Base-by-base conservation (phyloP, 345 rosid genomes). In the Punica granatum region DNA sequence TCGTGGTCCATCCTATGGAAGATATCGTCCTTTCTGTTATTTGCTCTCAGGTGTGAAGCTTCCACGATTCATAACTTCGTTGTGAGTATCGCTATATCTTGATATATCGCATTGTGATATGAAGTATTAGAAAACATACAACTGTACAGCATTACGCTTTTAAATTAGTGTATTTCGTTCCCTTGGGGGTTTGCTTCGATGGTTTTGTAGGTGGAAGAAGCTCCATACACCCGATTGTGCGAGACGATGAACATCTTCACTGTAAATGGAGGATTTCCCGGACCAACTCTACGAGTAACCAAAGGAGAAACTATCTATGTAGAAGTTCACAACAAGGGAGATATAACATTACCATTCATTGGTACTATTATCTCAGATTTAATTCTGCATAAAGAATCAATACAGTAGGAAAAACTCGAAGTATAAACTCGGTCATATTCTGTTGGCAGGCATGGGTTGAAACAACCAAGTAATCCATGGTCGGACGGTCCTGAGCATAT, bases 391-490 rank as follows among this genome's bases (percentile, higher is more conserved):
- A 26, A 10, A 18, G 18, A 33, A 11, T 31, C 35, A 31, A 4
- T 3, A 60, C 26, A 6, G 21, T 62, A n/a, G n/a, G 37, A 6
- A 4, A 31, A 14, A 2, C 2, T 11, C 3, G 14, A 63, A 19
- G 26, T 4, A 8, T 12, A 4, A 41, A 64, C 3, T n/a, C 18
- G 15, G 15, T 11, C 25, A 64, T 7, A 6, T 16, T 1, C 23
- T 67, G 11, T 37, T 37, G 5, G 46, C 41, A 70, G 73, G 79
- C 79, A 75, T 23, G 79, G 79, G 56, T 75, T 75, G 59, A 71
- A 36, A 49, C 79, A 75, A 59, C 74, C 71, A 1, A 64, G 73
- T 37, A 62, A 53, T 65, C 75, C 75, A 16, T 75, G 79, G 79
- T 72, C 67, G 3, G 79, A 75, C 46, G 79, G 79, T 23, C 75